Conservation (phyloP, 2,329 filamentous ascomycete genomes). For the Cladosporium cucumerinum region DNA sequence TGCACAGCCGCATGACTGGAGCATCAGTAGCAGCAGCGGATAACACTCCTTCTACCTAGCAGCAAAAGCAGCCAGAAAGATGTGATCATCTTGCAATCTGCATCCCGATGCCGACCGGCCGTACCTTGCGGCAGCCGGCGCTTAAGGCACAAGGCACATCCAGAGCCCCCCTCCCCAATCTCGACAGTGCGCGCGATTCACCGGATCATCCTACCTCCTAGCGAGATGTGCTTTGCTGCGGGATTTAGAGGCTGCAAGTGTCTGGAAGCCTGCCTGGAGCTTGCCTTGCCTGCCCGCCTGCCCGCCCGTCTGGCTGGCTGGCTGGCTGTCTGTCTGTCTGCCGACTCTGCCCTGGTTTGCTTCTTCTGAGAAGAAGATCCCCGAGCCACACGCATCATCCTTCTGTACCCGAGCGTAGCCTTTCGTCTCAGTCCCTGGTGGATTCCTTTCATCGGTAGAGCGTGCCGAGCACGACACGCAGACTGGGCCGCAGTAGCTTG, state of each 20-base stretch:
- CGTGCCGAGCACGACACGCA: conserved; percentile 1
- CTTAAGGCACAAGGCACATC: background rate
- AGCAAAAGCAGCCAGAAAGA: background rate
- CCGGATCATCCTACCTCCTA: conserved; percentile 4
- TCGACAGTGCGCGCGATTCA: background rate
- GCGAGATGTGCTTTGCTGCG: background rate
- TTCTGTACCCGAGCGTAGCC: background rate
- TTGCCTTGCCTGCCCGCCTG: background rate
- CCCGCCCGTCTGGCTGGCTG: too few relatives aligned
- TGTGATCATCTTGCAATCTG: background rate
- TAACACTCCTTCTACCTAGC: background rate
- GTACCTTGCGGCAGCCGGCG: background rate
- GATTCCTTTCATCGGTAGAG: background rate
- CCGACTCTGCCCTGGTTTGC: background rate
- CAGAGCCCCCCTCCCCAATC: background rate
- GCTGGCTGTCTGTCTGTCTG: background rate
- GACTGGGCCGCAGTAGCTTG: conserved; percentile 9
- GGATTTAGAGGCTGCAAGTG: background rate
- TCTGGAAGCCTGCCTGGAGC: too few relatives aligned
- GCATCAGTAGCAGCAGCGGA: background rate
- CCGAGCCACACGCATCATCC: background rate
- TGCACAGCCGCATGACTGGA: conserved; percentile 1
- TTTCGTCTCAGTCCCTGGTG: background rate
- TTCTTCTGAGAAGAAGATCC: background rate
- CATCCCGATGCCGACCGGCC: background rate